Evolutionary conservation across 2,329 filamentous ascomycete genomes (phyloP), one percentile per base, ranked within the genome.

Genomic region (Pseudomassariella vexata): DNA sequence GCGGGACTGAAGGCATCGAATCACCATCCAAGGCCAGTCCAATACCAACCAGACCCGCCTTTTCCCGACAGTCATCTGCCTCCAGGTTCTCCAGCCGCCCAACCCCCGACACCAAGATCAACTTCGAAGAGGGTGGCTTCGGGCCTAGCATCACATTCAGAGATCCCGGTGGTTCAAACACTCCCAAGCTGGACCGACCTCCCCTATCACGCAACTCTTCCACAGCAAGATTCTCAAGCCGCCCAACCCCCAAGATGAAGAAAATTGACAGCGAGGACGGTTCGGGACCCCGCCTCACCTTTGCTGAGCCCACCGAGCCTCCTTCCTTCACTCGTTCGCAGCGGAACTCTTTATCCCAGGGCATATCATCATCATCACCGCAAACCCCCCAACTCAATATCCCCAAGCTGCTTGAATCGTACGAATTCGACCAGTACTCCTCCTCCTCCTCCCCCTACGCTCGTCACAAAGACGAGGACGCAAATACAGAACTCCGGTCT

Each of bases 81-180:
- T 65, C 73, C 26, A 75, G 76, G 22, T 90, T 90, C 53, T 82
- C 79, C 1, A 88, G 82, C 30, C 77, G 76, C 5, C 77, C 84
- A 0, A 76, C 85, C 1, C 85, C 85, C 0, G 76, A 82, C 42
- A 80, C 84, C 2, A 73, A 69, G 38, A 70, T 87, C 15, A 74
- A 75, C n/a, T n/a, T n/a, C 3, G 64, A 66, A 1, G 75, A 83
- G 38, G 83, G 82, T 35, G 76, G 72, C 1, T 64, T 73, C 1
- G 81, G 78, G 0, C 79, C 81, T 1, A 80, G 71, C 2, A 88
- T 94, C 40, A 85, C 84, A 73, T 94, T 92, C 55, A 76, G 75
- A 8, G 66, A 79, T 32, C 42, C 59, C 5, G 52, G 58, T 7
- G 44, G 50, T 10, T 49, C 49, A 5, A 47, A 53, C 5, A 39